Evolutionary conservation across 2,329 filamentous ascomycete genomes (phyloP).

Genomic region (Cordyceps farinosa): DNA sequence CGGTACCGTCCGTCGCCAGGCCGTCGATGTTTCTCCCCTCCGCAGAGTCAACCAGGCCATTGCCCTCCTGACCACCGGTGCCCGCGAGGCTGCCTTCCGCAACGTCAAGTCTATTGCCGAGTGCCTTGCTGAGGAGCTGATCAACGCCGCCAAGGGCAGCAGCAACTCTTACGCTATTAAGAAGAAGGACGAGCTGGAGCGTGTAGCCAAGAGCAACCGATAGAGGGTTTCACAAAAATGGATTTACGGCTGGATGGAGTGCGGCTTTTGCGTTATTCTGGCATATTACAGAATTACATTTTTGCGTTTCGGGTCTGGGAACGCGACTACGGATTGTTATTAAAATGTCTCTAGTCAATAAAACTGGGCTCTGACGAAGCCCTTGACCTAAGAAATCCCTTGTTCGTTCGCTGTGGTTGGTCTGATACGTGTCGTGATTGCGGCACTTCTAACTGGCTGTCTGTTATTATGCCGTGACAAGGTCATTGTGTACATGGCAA

Average conservation of each 20-base stretch:
- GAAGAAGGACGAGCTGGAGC: slow-evolving; percentile 99
- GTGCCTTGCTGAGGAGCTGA: slow-evolving; percentile 99
- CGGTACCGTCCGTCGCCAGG: slow-evolving; percentile 99
- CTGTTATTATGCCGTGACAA: background rate
- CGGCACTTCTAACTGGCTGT: background rate
- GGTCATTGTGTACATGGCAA: too few species aligned
- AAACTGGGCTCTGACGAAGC: slow-evolving; percentile 36
- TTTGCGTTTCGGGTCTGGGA: slow-evolving; percentile 44
- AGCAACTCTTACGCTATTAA: slow-evolving; percentile 99
- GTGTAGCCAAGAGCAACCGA: slow-evolving; percentile 99
- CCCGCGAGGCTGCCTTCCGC: slow-evolving; percentile 97
- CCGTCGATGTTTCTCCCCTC: slow-evolving; percentile 99
- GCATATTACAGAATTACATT: slow-evolving; percentile 47
- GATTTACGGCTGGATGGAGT: slow-evolving; percentile 34
- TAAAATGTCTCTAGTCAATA: slow-evolving; percentile 41
- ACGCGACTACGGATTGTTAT: slow-evolving; percentile 44
- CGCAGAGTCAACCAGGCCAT: slow-evolving; percentile 99
- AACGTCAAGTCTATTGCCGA: slow-evolving; percentile 99
- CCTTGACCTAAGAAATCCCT: slow-evolving; percentile 2
- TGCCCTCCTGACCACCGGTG: slow-evolving; percentile 96
- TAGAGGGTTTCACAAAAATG: slow-evolving; percentile 56
- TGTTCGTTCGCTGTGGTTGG: too few species aligned
- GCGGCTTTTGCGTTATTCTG: slow-evolving; percentile 43
- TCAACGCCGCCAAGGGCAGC: slow-evolving; percentile 99
- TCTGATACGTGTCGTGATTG: background rate